Percentiles rank a stretch among this genome's conserved stretches.
Conservation (phyloP, 1,284 basidiomycete species). For the Peniophora sp. region DNA sequence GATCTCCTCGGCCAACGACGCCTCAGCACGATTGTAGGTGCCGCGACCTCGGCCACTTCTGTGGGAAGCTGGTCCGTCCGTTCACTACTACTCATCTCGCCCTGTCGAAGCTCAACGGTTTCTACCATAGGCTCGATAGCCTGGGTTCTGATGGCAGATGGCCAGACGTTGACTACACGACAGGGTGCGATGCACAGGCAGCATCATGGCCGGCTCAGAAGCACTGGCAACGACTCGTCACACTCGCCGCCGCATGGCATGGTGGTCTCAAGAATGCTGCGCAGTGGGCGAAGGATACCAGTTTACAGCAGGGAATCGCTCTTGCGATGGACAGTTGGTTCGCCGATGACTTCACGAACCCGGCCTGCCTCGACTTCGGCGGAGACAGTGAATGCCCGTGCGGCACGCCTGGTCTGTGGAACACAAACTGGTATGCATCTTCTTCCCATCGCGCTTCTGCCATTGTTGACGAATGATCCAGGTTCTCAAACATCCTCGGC, state of each 20-base stretch:
- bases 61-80: constrained; percentile 18
- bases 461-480: neutral
- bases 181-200: constrained; percentile 47
- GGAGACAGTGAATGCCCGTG: constrained; percentile 45
- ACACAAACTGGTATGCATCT: constrained; percentile 63
- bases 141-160: constrained; percentile 44
- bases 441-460: neutral
- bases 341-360: constrained; percentile 43
- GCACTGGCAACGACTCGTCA: constrained; percentile 49
- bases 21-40: constrained; percentile 20
- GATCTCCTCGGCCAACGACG: constrained; percentile 18
- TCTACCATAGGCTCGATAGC: constrained; percentile 31
- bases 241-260: constrained; percentile 49
- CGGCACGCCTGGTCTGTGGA: constrained; percentile 50
- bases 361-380: constrained; percentile 44
- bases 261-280: constrained; percentile 33
- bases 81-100: neutral
- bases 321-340: constrained; percentile 60
- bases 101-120: neutral
- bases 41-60: constrained; percentile 15
- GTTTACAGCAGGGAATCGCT: constrained; percentile 32
- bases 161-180: constrained; percentile 48
- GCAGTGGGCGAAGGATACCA: constrained; percentile 31
- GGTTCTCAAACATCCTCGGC: constrained; percentile 39
- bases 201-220: constrained; percentile 61